phyloP scores from a whole-genome alignment of 768 basidiomycete genomes.

The Amanita muscaria region DNA sequence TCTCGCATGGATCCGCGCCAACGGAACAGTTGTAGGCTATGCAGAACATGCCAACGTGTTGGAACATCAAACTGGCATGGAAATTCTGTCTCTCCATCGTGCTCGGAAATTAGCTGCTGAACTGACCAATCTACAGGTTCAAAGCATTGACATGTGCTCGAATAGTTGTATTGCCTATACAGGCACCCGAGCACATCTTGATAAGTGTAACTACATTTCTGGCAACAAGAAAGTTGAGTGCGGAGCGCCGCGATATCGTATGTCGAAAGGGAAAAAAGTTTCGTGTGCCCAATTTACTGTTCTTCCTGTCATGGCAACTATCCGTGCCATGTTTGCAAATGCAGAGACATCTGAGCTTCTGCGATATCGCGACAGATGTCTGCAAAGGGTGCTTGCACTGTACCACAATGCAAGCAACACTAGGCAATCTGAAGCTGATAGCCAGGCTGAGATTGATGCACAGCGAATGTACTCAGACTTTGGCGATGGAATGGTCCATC shows the following conservation, averaged over 20 bases:
- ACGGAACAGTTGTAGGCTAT: constrained; percentile 18
- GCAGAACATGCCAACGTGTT: constrained; percentile 12
- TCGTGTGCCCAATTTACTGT: constrained; percentile 15
- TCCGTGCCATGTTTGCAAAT: constrained; percentile 23
- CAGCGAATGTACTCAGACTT: constrained; percentile 18
- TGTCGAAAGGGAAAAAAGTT: constrained; percentile 12
- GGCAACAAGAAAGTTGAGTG: constrained; percentile 10
- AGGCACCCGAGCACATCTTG: constrained; percentile 13
- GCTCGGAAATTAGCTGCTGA: constrained; percentile 11
- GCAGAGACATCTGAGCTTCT: constrained; percentile 15
- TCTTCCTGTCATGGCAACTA: constrained; percentile 16
- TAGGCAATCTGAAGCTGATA: too few species aligned
- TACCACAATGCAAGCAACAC: constrained; percentile 10
- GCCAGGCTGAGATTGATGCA: too few species aligned
- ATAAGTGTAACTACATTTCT: constrained; percentile 11
- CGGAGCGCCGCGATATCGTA: constrained; percentile 10
- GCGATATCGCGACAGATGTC: constrained; percentile 17
- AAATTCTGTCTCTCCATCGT: constrained; percentile 14
- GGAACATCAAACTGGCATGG: constrained; percentile 10
- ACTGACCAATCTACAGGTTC: too few species aligned
- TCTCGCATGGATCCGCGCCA: constrained; percentile 14
- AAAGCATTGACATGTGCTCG: constrained; percentile 18
- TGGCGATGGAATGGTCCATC: constrained; percentile 16
- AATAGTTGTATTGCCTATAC: constrained; percentile 18
- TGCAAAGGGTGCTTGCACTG: constrained; percentile 13